Base-by-base conservation (phyloP, 176 grass and related monocot genomes). In the Musa schizocarpa region DNA sequence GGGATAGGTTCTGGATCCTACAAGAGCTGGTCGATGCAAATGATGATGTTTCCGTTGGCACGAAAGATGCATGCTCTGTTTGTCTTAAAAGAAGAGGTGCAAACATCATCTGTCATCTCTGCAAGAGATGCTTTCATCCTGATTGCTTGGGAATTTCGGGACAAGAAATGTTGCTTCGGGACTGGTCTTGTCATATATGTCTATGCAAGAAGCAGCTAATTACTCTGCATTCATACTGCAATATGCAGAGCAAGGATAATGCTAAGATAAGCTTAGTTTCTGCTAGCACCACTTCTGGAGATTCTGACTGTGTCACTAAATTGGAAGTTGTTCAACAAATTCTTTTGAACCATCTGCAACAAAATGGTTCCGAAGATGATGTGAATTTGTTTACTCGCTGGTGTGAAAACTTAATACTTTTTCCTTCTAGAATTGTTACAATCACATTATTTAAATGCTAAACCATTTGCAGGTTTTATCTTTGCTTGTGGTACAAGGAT, bases 401-500 rank as follows among this genome's bases (percentile, higher is more conserved):
- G 96, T 99, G 80, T 74, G 84, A 76, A 25, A 22, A 51, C 43
- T 25, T 53, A 14, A 50, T 20, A 11, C 48, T 53, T 51, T 14
- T 10, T 56, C 52, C 51, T 13, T 56, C 22, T 27, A 27, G 25
- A 56, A 26, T 54, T 29, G 5, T 57, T 55, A 56, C 52, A 17
- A 51, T 57, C 27, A 19, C 22, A 20, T 74, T 11, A 27, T 14
- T 56, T 27, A 19, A 56, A 9, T 74, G 14, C 16, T 11, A 43
- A 56, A 56, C 26, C 3, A 23, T 65, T 50, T 82, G 65, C 86
- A 99, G 96, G 96, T 99, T 94, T 74, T 89, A 99, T 85, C 76
- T 99, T 67, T 99, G 88, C 83, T 81, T 87, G 85, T 99, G 96
- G 96, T 88, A 89, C 85, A 99, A 99, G 86, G 90, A 94, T 63